phyloP scores from a whole-genome alignment of 192 early-diverging fungal species.

The Coemansia sp. region DNA sequence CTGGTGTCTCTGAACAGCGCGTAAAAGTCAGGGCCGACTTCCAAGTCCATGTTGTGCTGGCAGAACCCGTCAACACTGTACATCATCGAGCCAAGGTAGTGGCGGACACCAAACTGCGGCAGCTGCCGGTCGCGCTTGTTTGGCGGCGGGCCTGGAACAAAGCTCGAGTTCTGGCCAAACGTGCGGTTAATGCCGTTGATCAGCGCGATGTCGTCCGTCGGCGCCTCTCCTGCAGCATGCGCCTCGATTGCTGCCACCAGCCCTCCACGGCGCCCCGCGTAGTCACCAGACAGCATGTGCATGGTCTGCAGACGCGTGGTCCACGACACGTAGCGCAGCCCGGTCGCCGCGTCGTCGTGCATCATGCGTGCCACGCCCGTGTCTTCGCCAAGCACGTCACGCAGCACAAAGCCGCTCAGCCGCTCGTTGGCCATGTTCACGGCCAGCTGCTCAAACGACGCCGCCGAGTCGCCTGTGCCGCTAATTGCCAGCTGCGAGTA shows the following conservation, averaged over 20 bases:
- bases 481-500: slow-evolving; percentile 38
- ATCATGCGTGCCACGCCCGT: slow-evolving; percentile 30
- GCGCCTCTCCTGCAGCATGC: slow-evolving; percentile 44
- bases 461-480: slow-evolving; percentile 5
- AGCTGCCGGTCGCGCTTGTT: slow-evolving; percentile 28
- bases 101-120: slow-evolving; percentile 69
- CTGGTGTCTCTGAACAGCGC: slow-evolving; percentile 69
- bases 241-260: slow-evolving; percentile 28
- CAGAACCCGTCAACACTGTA: slow-evolving; percentile 81
- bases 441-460: slow-evolving; percentile 67
- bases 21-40: slow-evolving; percentile 74
- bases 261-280: slow-evolving; percentile 16
- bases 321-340: slow-evolving; percentile 25
- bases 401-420: slow-evolving; percentile 49
- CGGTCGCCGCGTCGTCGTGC: slow-evolving; percentile 28
- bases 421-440: slow-evolving; percentile 69
- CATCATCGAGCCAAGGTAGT: slow-evolving; percentile 68
- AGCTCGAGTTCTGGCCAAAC: slow-evolving; percentile 23
- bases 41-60: slow-evolving; percentile 71
- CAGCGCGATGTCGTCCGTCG: slow-evolving; percentile 59
- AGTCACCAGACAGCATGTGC: slow-evolving; percentile 34
- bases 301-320: slow-evolving; percentile 17
- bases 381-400: slow-evolving; percentile 34
- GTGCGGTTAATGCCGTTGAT: slow-evolving; percentile 48
- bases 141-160: slow-evolving; percentile 26